These are phyloP conservation scores for Penicillium sp. DNA, from an alignment of 2,329 filamentous ascomycete species.

Conservation along the genomic window DNA sequence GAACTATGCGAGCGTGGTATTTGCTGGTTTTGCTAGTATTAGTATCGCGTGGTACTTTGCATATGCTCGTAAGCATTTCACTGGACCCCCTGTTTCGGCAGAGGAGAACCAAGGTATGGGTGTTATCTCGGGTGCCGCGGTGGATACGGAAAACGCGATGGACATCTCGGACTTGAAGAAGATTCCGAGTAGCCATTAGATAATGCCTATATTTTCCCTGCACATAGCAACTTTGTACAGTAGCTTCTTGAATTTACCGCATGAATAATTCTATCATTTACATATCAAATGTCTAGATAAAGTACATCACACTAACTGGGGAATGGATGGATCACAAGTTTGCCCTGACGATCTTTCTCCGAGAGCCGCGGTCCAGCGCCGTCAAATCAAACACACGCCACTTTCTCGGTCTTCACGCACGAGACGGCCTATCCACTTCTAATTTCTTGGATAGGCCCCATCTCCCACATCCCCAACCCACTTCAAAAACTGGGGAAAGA, in stretches of 20 bases:
- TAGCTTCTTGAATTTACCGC: neutral
- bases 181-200: slow-evolving; percentile 2
- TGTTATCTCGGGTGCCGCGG: slow-evolving; percentile 33
- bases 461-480: neutral
- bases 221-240: slow-evolving; percentile 1
- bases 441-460: neutral
- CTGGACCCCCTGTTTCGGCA: slow-evolving; percentile 50
- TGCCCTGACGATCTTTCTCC: slow-evolving; percentile 25
- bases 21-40: slow-evolving; percentile 61
- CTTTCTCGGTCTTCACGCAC: slow-evolving; percentile 14
- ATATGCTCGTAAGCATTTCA: slow-evolving; percentile 64
- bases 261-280: neutral
- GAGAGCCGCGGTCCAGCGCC: slow-evolving; percentile 34
- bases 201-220: neutral
- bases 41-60: slow-evolving; percentile 64
- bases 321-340: slow-evolving; percentile 25
- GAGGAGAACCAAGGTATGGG: slow-evolving; percentile 27
- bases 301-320: neutral
- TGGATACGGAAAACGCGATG: slow-evolving; percentile 31
- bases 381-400: slow-evolving; percentile 13
- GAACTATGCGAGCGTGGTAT: slow-evolving; percentile 69
- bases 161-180: slow-evolving; percentile 23
- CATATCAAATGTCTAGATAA: neutral
- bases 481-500: neutral
- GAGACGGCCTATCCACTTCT: neutral